A percentile compares a stretch with the other conserved stretches of the same genome.
phyloP scores from a whole-genome alignment of 331 rosid genomes.

The Arachis monticola region DNA sequence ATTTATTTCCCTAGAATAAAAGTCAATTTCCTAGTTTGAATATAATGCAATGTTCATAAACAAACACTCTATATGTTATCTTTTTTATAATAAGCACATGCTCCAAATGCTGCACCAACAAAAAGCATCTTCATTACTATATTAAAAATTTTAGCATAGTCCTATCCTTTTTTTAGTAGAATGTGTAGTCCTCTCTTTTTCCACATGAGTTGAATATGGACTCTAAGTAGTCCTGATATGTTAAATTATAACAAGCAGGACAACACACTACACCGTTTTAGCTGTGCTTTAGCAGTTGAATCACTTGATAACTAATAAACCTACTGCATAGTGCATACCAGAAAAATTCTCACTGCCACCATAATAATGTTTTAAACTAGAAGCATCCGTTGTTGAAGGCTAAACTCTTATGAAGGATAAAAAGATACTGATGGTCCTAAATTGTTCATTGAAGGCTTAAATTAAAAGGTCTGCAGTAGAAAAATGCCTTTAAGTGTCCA shows the following conservation, averaged over 20 bases:
- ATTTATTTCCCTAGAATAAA: too few species aligned
- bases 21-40: background rate
- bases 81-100: background rate
- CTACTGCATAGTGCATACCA: background rate
- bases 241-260: background rate
- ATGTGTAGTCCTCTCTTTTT: background rate
- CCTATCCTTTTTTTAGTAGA: background rate
- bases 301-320: background rate
- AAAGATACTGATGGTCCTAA: background rate
- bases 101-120: background rate
- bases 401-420: too few species aligned
- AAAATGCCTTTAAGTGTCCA: background rate
- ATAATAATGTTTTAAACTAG: constrained; percentile 7
- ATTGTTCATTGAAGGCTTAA: background rate
- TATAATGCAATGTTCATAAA: background rate
- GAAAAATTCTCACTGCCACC: constrained; percentile 7
- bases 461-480: background rate
- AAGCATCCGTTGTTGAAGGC: background rate
- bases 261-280: constrained; percentile 4
- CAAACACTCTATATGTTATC: background rate
- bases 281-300: constrained; percentile 16
- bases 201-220: background rate
- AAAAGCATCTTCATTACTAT: background rate
- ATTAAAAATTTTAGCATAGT: background rate
- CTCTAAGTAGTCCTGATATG: background rate